A percentile compares a stretch with the other conserved stretches of the same genome.
These are phyloP conservation scores for Hemileccinum rubropunctum DNA, from an alignment of 768 basidiomycete genomes.

Conservation along the genomic window DNA sequence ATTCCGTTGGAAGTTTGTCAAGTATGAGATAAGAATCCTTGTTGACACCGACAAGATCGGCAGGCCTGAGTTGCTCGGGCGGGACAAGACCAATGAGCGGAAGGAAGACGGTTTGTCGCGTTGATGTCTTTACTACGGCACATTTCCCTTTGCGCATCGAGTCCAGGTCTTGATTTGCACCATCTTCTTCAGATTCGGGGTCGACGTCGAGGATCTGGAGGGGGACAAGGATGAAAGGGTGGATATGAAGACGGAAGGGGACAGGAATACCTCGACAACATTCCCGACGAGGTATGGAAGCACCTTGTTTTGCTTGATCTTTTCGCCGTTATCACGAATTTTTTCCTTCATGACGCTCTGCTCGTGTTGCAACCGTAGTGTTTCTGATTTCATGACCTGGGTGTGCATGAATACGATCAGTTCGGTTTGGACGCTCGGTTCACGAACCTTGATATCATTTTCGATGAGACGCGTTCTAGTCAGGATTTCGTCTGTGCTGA, in stretches of 20 bases:
- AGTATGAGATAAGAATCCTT: constrained; percentile 98
- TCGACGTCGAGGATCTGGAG: constrained; percentile 89
- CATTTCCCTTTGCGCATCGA: constrained; percentile 98
- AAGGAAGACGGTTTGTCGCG: constrained; percentile 97
- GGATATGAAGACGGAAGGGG: background rate
- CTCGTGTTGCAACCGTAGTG: constrained; percentile 87
- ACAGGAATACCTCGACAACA: constrained; percentile 77
- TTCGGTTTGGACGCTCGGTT: background rate
- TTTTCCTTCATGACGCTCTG: constrained; percentile 97
- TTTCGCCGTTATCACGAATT: constrained; percentile 96
- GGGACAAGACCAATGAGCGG: constrained; percentile 98
- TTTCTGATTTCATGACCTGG: constrained; percentile 97
- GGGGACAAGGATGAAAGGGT: constrained; percentile 4
- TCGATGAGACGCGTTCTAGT: constrained; percentile 92
- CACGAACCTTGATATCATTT: constrained; percentile 87
- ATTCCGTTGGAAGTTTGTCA: constrained; percentile 94
- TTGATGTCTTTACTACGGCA: constrained; percentile 98
- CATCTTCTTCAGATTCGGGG: constrained; percentile 90
- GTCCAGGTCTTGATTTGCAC: constrained; percentile 93
- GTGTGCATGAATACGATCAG: background rate
- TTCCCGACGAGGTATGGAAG: constrained; percentile 97
- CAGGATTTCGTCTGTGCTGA: constrained; percentile 82
- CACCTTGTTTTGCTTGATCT: constrained; percentile 99
- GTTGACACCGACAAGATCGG: constrained; percentile 97
- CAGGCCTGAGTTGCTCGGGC: constrained; percentile 82